Evolutionary conservation across 2,329 filamentous ascomycete genomes (phyloP).

Genomic region (Nemania abortiva): DNA sequence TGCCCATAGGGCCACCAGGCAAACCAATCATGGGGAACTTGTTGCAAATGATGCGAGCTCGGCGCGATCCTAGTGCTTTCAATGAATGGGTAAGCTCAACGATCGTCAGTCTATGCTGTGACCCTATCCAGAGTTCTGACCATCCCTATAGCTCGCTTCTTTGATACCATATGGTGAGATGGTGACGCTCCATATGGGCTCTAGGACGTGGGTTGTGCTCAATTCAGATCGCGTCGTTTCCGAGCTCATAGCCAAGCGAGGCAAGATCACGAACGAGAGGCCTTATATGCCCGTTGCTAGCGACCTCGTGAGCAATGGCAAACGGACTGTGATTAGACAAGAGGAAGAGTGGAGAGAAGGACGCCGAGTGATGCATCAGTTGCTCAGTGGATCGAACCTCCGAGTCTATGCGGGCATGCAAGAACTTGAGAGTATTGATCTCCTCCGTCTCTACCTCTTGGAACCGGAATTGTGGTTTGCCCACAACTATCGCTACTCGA

Average conservation of each 20-base stretch:
- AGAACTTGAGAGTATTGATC: conserved; percentile 50
- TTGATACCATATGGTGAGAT: conserved; percentile 41
- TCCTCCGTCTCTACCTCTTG: conserved; percentile 49
- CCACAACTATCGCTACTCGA: conserved; percentile 53
- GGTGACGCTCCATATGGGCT: conserved; percentile 41
- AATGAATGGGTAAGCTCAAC: conserved; percentile 30
- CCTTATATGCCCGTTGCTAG: conserved; percentile 51
- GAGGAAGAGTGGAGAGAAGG: conserved; percentile 50
- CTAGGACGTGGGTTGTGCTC: conserved; percentile 53
- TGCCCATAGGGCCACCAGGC: conserved; percentile 35
- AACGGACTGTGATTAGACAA: conserved; percentile 42
- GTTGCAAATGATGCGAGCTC: conserved; percentile 31
- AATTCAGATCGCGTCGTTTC: conserved; percentile 51
- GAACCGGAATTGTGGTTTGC: conserved; percentile 50
- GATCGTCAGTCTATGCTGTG: neutral
- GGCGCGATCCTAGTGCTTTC: conserved; percentile 17
- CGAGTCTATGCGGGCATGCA: conserved; percentile 50
- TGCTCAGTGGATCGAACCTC: conserved; percentile 51
- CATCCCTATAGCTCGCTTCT: conserved; percentile 1
- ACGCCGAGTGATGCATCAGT: conserved; percentile 53
- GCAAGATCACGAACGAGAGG: conserved; percentile 51
- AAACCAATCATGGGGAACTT: conserved; percentile 35
- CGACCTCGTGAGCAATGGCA: conserved; percentile 51
- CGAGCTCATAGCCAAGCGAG: conserved; percentile 52
- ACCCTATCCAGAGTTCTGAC: no score